A percentile compares a stretch with the other conserved stretches of the same genome.
Conservation (phyloP, 768 basidiomycete genomes). For the Pleurotus sapidus region DNA sequence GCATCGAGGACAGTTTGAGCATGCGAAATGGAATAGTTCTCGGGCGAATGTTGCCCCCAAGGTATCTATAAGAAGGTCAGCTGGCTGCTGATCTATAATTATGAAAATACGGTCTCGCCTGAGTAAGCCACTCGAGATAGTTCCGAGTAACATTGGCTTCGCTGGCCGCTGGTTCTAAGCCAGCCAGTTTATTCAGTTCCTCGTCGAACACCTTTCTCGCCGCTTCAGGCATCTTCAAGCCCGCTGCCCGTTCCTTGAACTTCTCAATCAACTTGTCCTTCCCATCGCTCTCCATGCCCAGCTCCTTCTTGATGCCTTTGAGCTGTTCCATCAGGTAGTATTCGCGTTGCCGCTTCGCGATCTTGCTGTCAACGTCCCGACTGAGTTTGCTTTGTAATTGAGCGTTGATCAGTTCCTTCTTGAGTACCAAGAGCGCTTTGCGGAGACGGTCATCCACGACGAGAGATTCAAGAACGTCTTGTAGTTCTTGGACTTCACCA, state of each 20-base stretch:
- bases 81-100: background rate
- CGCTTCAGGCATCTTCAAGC: conserved; percentile 83
- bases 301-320: conserved; percentile 92
- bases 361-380: conserved; percentile 91
- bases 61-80: conserved; percentile 61
- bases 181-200: conserved; percentile 86
- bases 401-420: conserved; percentile 97
- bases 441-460: conserved; percentile 85
- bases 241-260: conserved; percentile 81
- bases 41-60: conserved; percentile 92
- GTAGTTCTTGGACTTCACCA: conserved; percentile 89
- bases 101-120: conserved; percentile 36
- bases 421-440: conserved; percentile 88
- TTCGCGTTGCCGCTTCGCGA: conserved; percentile 91
- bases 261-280: conserved; percentile 94
- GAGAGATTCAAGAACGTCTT: conserved; percentile 88
- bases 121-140: conserved; percentile 91
- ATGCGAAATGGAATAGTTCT: conserved; percentile 86
- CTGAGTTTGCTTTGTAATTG: conserved; percentile 92
- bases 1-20: conserved; percentile 86
- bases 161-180: conserved; percentile 86
- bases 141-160: conserved; percentile 95
- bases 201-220: conserved; percentile 96
- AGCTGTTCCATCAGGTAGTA: conserved; percentile 97
- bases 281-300: conserved; percentile 93